Base-by-base conservation (phyloP, 108 stramenopile genomes). In the Pseudonitzschia multistriata region DNA sequence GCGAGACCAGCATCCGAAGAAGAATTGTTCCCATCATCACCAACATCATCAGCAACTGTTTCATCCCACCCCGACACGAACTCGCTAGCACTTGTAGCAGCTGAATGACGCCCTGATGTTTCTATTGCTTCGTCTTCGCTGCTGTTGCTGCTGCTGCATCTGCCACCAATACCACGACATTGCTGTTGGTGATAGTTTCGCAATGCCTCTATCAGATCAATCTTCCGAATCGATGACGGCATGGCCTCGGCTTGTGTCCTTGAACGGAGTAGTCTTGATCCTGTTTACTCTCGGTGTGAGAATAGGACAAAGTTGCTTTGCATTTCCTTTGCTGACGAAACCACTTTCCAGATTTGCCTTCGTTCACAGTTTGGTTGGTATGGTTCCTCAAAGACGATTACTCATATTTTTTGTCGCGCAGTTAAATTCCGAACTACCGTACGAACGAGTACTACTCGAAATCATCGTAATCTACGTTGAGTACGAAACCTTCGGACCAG, bases 51-150 rank as follows among this genome's bases (percentile, higher is more conserved):
- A 36, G 49, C 54, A 59, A 76, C 62, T 21, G 75, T 76, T 36
- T 67, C 61, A 40, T 75, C 74, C 74, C 74, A 75, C 21, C 74
- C 74, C 19, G 61, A 33, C 36, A 75, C 33, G 6, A 22, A 39
- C 22, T 36, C 47, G 53, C 30, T 52, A 10, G 37, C 39, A 25
- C 30, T 47, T 45, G 39, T 64, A 10, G 42, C 42, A 3, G 42
- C 8, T 17, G 42, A 45, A 17, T 45, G 42, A 45, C 13, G 42
- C 2, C 42, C 17, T 17, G 42, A 45, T 6, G 5, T 1, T 10
- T 64, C 40, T 3, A 21, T 47, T n/a, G 22, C 36, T 14, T 45
- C 63, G 29, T 64, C 40, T 15, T 42, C 17, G 40, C 47, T 35
- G 21, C 7, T 42, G 28, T 33, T 36, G 59, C 19, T 36, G 10